Conservation (phyloP, 1,139 yeast genomes). For the Geotrichum candidum region DNA sequence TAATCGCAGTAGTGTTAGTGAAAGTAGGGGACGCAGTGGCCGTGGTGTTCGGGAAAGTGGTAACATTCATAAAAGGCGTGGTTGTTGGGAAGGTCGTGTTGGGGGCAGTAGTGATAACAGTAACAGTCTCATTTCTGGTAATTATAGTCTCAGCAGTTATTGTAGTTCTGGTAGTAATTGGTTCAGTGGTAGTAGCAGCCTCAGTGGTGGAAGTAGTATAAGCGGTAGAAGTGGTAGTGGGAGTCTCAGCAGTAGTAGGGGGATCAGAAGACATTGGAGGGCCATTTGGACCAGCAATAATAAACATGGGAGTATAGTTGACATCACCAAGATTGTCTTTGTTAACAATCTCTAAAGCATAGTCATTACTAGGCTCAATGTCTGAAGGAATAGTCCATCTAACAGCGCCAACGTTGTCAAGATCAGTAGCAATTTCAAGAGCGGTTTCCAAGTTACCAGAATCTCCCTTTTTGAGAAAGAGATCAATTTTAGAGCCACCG, state of each 20-base stretch:
- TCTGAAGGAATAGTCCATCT: slow-evolving; percentile 35
- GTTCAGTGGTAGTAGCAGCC: slow-evolving; percentile 11
- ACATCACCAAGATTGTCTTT: slow-evolving; percentile 28
- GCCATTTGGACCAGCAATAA: slow-evolving; percentile 24
- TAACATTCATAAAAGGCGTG: not conserved
- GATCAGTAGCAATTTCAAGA: slow-evolving; percentile 32
- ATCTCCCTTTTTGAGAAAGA: slow-evolving; percentile 33
- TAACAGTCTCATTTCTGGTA: not conserved
- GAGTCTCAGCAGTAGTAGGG: slow-evolving; percentile 5
- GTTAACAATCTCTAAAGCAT: slow-evolving; percentile 34
- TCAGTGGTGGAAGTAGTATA: slow-evolving; percentile 14
- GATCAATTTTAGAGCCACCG: slow-evolving; percentile 32
- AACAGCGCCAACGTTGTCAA: slow-evolving; percentile 37
- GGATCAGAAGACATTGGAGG: slow-evolving; percentile 21
- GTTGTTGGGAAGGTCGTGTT: slow-evolving; percentile 6
- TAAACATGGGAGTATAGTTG: slow-evolving; percentile 37
- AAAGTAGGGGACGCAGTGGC: slow-evolving; percentile 9
- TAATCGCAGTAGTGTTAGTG: slow-evolving; percentile 13
- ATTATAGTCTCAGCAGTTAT: slow-evolving; percentile 14
- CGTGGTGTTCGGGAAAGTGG: not conserved
- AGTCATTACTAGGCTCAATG: slow-evolving; percentile 30
- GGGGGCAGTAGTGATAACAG: slow-evolving; percentile 15
- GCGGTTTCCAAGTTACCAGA: slow-evolving; percentile 32
- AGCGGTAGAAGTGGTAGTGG: slow-evolving; percentile 18
- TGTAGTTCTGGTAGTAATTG: slow-evolving; percentile 1